Evolutionary conservation across 805 yeast genomes (phyloP), one percentile per base, ranked within the genome.

Genomic region (Groenewaldozyma salmanticensis): DNA sequence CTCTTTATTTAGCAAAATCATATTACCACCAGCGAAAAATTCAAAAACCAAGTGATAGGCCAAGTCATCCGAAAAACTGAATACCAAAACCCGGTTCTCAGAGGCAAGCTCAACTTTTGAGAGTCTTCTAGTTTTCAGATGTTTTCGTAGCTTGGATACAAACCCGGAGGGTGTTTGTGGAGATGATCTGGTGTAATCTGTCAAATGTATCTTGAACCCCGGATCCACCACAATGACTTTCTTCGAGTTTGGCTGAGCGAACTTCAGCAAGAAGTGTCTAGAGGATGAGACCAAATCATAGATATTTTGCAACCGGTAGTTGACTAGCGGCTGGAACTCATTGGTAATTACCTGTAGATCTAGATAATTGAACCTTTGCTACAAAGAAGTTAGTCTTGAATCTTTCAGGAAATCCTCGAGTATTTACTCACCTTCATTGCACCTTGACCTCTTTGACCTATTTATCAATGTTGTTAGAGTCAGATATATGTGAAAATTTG

Each of bases 21-120:
- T 74, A 56, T 90, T 90, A 21, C 98, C 98, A 2, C 96, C 96
- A 56, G 96, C 83, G 65, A 88, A 90, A 54, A 90, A 90, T 60
- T 90, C 98, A 40, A 90, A 61, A 0, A 85, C 95, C 48, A 90
- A 64, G 51, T 82, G 80, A 49, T 55, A 62, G 54, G 64, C 77
- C 39, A 74, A 53, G 2, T 95, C 95, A 52, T 85, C 95, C 35
- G 88, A 77, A 61, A 90, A 90, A 45, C 84, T 77, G 35, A 90
- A 60, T 0, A 87, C 94, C 34, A 85, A 66, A n/a, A 85, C 75
- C 59, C 97, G 71, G 56, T 87, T 96, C 52, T 77, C 74, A 1
- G 77, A 80, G 3, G 90, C 74, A 50, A 87, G 94, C 48, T 71
- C 74, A 34, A 90, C 64, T 29, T 73, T 72, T 1, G 92, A 74